phyloP scores from a whole-genome alignment of 441 rosid species.

The Isatis lusitanica region DNA sequence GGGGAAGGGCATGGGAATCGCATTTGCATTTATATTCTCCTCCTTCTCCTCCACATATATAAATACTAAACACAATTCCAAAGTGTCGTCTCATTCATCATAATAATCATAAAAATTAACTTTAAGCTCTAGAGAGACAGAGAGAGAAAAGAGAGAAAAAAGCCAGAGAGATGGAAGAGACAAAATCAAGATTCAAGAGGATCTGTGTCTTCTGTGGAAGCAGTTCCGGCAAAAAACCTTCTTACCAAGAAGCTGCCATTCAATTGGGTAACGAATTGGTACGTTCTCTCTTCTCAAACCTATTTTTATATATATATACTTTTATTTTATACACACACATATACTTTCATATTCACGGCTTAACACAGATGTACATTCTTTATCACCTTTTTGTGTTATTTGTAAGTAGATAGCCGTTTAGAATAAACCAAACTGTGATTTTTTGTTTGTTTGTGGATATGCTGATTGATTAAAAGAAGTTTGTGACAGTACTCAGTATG shows the following conservation, averaged over 20 bases:
- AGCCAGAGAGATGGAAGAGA: slow-evolving; percentile 51
- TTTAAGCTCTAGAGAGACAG: slow-evolving; percentile 1
- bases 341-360: not conserved
- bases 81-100: slow-evolving; percentile 61
- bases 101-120: slow-evolving; percentile 39
- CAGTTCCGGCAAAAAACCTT: slow-evolving; percentile 80
- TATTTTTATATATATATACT: not conserved
- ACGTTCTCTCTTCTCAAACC: slow-evolving; percentile 23
- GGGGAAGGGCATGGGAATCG: slow-evolving; percentile 33
- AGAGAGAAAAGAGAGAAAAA: slow-evolving; percentile 19
- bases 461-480: not conserved
- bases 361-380: not conserved
- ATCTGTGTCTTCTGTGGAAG: slow-evolving; percentile 95
- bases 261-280: slow-evolving; percentile 88
- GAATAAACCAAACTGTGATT: not conserved
- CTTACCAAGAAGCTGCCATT: slow-evolving; percentile 89
- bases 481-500: not conserved
- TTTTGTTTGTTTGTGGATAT: not conserved
- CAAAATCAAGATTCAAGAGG: slow-evolving; percentile 74
- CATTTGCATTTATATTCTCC: slow-evolving; percentile 34
- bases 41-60: slow-evolving; percentile 22
- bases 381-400: not conserved
- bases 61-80: slow-evolving; percentile 39
- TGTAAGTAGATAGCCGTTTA: not conserved
- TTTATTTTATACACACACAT: not conserved